Conservation (phyloP, 2,329 filamentous ascomycete genomes). For the Gyromitra esculenta region DNA sequence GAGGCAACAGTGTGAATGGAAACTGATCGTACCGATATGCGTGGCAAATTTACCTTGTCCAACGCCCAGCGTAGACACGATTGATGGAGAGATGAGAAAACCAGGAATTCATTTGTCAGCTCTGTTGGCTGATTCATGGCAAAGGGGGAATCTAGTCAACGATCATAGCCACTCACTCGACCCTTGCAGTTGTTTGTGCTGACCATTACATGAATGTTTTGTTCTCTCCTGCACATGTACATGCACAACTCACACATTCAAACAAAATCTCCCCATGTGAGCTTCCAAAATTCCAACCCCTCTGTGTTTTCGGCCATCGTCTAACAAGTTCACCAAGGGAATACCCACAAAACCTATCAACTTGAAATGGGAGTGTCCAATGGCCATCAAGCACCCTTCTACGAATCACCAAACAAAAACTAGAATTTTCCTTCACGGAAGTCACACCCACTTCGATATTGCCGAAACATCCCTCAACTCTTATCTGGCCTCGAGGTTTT, state of each 20-base stretch:
- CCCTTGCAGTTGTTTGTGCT: not conserved
- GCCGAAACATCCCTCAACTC: not conserved
- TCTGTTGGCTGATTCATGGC: not conserved
- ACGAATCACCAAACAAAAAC: not conserved
- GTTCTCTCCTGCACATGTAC: not conserved
- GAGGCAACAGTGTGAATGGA: constrained; percentile 20
- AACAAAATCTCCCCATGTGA: not conserved
- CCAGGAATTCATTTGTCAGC: constrained; percentile 2
- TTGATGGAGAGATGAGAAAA: constrained; percentile 5
- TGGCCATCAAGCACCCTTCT: not conserved
- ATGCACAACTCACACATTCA: not conserved
- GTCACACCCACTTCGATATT: no score
- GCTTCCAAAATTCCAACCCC: not conserved
- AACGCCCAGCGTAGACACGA: not conserved
- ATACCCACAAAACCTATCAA: not conserved
- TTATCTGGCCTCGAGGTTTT: not conserved
- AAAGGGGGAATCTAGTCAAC: not conserved
- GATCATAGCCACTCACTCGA: constrained; percentile 32
- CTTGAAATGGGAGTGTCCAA: not conserved
- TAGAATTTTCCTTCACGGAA: not conserved
- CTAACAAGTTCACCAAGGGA: not conserved
- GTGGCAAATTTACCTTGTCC: constrained; percentile 29
- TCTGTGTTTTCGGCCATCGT: not conserved
- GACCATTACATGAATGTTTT: not conserved
- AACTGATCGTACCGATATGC: constrained; percentile 13